These are phyloP conservation scores for Domatiomyces globalis DNA, from an alignment of 2,329 filamentous ascomycete species.

Conservation along the genomic window DNA sequence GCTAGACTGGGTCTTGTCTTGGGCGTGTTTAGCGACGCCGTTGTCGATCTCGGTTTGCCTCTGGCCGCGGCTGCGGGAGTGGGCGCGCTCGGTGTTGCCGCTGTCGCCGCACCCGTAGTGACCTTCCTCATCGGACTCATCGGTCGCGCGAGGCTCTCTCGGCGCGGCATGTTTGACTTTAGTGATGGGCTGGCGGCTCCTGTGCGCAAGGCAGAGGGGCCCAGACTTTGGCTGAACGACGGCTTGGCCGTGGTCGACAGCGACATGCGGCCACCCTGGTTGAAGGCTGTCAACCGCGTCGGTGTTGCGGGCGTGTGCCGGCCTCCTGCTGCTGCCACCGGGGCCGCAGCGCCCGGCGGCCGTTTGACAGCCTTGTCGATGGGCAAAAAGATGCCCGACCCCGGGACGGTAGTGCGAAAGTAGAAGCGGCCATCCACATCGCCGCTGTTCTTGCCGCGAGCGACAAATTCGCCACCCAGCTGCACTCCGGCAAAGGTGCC, in stretches of 20 bases:
- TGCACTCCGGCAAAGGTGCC: slow-evolving; percentile 89
- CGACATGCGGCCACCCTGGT: slow-evolving; percentile 38
- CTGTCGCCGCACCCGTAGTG: slow-evolving; percentile 27
- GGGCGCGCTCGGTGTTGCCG: too few relatives aligned
- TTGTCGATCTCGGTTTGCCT: slow-evolving; percentile 24
- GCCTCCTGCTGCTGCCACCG: slow-evolving; percentile 5
- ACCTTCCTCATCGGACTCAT: slow-evolving; percentile 68
- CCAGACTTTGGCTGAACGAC: slow-evolving; percentile 81
- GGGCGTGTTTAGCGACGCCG: slow-evolving; percentile 12
- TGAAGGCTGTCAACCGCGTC: slow-evolving; percentile 43
- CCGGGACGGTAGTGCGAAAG: slow-evolving; percentile 63
- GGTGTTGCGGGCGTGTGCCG: slow-evolving; percentile 31
- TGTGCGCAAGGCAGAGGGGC: slow-evolving; percentile 41
- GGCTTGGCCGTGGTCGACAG: slow-evolving; percentile 50
- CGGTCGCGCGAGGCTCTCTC: slow-evolving; percentile 69
- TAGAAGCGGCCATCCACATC: slow-evolving; percentile 80
- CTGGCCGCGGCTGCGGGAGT: slow-evolving; percentile 32
- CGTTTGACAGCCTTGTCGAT: slow-evolving; percentile 62
- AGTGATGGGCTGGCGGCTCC: slow-evolving; percentile 56
- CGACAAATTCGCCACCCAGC: slow-evolving; percentile 63
- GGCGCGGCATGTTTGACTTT: slow-evolving; percentile 45
- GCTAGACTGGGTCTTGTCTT: slow-evolving; percentile 15
- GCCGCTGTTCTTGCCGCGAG: slow-evolving; percentile 83
- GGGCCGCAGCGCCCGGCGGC: slow-evolving; percentile 55
- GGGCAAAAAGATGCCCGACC: slow-evolving; percentile 87